Evolutionary conservation across 306 rosid species (phyloP).

Genomic region (Prunus kanzakura): DNA sequence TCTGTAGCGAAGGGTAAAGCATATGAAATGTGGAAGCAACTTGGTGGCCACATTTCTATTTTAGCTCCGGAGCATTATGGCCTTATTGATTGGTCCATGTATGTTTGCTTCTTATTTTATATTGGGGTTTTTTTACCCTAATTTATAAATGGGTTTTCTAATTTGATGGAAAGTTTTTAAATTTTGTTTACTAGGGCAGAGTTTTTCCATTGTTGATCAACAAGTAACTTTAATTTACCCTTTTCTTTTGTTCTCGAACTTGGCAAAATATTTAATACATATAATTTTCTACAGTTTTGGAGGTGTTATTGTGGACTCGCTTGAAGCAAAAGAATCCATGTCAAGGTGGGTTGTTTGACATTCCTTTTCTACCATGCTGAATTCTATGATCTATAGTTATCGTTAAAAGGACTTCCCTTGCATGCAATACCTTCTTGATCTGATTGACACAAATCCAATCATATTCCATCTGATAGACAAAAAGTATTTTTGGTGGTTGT

Average conservation of each 20-base stretch:
- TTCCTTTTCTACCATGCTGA: slow-evolving; percentile 15
- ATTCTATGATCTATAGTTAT: slow-evolving; percentile 4
- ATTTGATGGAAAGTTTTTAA: neutral
- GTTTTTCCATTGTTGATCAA: neutral
- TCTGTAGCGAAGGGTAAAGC: slow-evolving; percentile 63
- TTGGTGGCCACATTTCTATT: slow-evolving; percentile 53
- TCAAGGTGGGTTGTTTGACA: slow-evolving; percentile 62
- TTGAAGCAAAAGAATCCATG: slow-evolving; percentile 68
- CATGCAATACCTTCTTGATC: slow-evolving; percentile 6
- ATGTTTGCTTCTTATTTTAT: slow-evolving; percentile 37
- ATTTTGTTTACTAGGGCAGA: neutral
- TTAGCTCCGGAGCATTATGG: slow-evolving; percentile 47
- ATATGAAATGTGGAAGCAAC: slow-evolving; percentile 66
- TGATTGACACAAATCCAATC: neutral
- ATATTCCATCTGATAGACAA: neutral
- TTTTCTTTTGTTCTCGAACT: neutral
- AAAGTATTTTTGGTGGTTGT: neutral
- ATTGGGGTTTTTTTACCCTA: neutral
- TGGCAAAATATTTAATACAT: slow-evolving; percentile 9
- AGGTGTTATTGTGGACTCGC: slow-evolving; percentile 74
- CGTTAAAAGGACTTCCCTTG: neutral
- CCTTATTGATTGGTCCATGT: slow-evolving; percentile 85
- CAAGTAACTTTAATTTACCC: neutral
- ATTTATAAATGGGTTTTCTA: neutral
- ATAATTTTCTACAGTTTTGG: slow-evolving; percentile 62